Percentiles rank a stretch among this genome's conserved stretches.
These are phyloP conservation scores for Capsella bursapastoris DNA, from an alignment of 345 rosid species.

Conservation along the genomic window DNA sequence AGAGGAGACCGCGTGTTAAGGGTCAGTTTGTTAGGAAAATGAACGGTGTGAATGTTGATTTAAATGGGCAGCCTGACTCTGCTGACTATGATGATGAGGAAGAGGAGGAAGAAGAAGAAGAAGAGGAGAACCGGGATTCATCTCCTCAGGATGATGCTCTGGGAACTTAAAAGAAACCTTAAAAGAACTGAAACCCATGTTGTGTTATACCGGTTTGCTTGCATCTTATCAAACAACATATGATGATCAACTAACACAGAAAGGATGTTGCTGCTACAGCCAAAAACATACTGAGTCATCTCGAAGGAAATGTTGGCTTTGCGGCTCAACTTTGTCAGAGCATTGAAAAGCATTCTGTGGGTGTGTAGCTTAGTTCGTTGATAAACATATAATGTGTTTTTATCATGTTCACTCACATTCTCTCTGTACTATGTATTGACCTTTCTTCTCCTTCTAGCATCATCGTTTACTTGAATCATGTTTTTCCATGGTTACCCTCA, in stretches of 20 bases:
- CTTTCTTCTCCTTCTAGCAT: slow-evolving; percentile 27
- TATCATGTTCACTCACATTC: slow-evolving; percentile 22
- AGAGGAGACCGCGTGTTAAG: slow-evolving; percentile 95
- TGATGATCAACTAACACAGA: slow-evolving; percentile 9
- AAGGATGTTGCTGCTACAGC: slow-evolving; percentile 27
- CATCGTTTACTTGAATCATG: slow-evolving; percentile 16
- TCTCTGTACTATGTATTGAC: slow-evolving; percentile 22
- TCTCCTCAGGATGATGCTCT: slow-evolving; percentile 63
- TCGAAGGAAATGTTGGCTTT: slow-evolving; percentile 19
- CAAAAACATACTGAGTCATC: slow-evolving; percentile 10
- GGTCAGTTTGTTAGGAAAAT: slow-evolving; percentile 97
- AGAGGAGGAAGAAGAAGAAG: slow-evolving; percentile 60
- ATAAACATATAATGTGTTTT: slow-evolving; percentile 24
- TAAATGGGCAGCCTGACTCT: slow-evolving; percentile 77
- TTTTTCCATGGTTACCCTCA: not conserved
- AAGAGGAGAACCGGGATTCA: slow-evolving; percentile 64
- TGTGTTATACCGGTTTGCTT: slow-evolving; percentile 14
- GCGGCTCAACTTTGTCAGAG: slow-evolving; percentile 28
- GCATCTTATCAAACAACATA: slow-evolving; percentile 28
- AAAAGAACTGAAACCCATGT: slow-evolving; percentile 16
- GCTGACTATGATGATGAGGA: slow-evolving; percentile 80
- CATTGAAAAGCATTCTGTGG: slow-evolving; percentile 14
- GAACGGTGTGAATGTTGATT: slow-evolving; percentile 81
- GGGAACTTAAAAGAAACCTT: slow-evolving; percentile 43
- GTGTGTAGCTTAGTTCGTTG: slow-evolving; percentile 29